phyloP scores from a whole-genome alignment of 495 filamentous ascomycete species.

The Chaetomium tenue region DNA sequence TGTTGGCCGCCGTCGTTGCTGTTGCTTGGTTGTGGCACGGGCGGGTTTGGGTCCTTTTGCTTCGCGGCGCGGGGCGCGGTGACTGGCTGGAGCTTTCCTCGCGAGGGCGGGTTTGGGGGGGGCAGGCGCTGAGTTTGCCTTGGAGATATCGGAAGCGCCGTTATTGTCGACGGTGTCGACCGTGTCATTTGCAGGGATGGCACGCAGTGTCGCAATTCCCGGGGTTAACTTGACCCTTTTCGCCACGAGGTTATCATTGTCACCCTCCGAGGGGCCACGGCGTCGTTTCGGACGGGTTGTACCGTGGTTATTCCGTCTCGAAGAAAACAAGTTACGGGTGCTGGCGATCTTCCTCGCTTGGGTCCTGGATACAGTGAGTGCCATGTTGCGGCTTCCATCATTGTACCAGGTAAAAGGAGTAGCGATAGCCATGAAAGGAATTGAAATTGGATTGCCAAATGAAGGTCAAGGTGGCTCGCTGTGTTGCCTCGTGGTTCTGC shows the following conservation, averaged over 20 bases:
- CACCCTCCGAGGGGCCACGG: constrained; percentile 23
- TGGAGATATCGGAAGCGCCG: constrained; percentile 22
- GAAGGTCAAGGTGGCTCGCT: neutral
- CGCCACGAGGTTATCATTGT: constrained; percentile 21
- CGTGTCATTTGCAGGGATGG: constrained; percentile 27
- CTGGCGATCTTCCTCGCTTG: constrained; percentile 33
- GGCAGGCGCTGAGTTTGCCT: constrained; percentile 37
- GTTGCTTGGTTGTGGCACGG: constrained; percentile 23
- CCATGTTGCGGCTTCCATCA: constrained; percentile 21
- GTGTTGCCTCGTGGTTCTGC: constrained; percentile 8
- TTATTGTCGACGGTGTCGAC: constrained; percentile 19
- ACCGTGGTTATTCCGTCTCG: constrained; percentile 18
- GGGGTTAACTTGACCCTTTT: constrained; percentile 31
- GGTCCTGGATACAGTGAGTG: constrained; percentile 39
- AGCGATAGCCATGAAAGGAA: neutral
- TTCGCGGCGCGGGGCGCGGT: constrained; percentile 17
- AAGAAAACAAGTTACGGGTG: constrained; percentile 22
- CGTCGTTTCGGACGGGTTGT: constrained; percentile 32
- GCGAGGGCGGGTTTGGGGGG: constrained; percentile 25
- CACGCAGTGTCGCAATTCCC: constrained; percentile 38
- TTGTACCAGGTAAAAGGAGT: neutral
- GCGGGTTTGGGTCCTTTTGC: constrained; percentile 27
- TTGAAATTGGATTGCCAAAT: constrained; percentile 14
- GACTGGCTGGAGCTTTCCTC: constrained; percentile 25
- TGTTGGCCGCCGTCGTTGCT: constrained; percentile 25